These are phyloP conservation scores for Nitzschia sp. DNA, from an alignment of 108 stramenopile species.

Conservation along the genomic window DNA sequence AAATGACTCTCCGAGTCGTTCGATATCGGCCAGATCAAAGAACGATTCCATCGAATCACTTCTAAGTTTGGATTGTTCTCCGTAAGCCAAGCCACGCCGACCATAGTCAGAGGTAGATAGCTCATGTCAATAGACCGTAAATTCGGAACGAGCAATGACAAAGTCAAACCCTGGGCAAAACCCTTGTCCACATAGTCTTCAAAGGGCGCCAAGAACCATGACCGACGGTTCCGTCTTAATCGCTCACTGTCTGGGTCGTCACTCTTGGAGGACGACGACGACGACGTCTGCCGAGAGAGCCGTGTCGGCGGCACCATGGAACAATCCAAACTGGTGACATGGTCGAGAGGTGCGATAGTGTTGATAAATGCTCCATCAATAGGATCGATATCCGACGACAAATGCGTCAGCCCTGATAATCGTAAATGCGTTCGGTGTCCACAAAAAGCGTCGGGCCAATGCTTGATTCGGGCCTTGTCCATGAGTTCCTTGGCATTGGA, in stretches of 20 bases:
- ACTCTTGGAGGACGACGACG: not conserved
- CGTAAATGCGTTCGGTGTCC: constrained; percentile 32
- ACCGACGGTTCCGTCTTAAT: not conserved
- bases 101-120: constrained; percentile 15
- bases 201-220: constrained; percentile 27
- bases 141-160: constrained; percentile 28
- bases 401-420: constrained; percentile 18
- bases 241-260: constrained; percentile 6
- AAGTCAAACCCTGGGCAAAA: constrained; percentile 30
- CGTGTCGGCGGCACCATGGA: constrained; percentile 3
- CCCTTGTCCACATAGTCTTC: constrained; percentile 40
- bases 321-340: constrained; percentile 31
- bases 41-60: constrained; percentile 44
- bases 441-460: constrained; percentile 26
- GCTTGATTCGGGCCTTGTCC: constrained; percentile 12
- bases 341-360: constrained; percentile 15
- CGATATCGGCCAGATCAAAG: constrained; percentile 37
- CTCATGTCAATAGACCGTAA: constrained; percentile 27
- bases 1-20: constrained; percentile 31
- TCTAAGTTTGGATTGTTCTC: constrained; percentile 39
- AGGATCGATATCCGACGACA: constrained; percentile 31
- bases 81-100: constrained; percentile 29
- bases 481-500: constrained; percentile 23
- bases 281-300: not conserved
- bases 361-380: constrained; percentile 26